phyloP scores from a whole-genome alignment of 768 basidiomycete genomes.

The Panaeolus papilionaceus region DNA sequence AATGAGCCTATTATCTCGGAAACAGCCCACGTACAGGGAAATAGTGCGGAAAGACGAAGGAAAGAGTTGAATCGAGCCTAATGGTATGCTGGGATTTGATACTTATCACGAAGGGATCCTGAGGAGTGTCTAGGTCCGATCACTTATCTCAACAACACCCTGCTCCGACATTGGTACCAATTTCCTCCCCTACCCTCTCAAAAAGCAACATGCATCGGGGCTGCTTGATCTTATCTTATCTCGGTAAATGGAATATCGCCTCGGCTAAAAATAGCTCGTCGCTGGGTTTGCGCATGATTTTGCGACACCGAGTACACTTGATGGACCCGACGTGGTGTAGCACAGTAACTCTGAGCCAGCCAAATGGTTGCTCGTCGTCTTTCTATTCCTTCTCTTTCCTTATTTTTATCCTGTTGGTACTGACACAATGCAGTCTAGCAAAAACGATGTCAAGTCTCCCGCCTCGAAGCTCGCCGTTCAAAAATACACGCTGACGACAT shows the following conservation, averaged over 20 bases:
- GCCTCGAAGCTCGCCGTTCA: background rate
- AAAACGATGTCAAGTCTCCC: background rate
- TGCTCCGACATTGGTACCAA: too few species aligned
- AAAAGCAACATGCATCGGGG: too few species aligned
- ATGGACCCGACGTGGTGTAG: background rate
- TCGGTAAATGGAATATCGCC: background rate
- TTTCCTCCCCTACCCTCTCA: too few species aligned
- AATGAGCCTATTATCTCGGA: too few species aligned
- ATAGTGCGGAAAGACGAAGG: too few species aligned
- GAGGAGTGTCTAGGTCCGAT: too few species aligned
- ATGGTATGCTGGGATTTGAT: too few species aligned
- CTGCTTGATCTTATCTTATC: background rate
- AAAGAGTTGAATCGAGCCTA: too few species aligned
- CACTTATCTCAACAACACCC: too few species aligned
- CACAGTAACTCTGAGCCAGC: background rate
- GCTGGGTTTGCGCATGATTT: background rate
- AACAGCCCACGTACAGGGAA: too few species aligned
- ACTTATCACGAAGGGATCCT: too few species aligned
- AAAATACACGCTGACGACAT: conserved; percentile 33
- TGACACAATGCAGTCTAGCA: background rate
- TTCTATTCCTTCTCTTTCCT: background rate
- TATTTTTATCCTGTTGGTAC: background rate
- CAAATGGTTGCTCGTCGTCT: background rate
- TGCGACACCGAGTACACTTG: background rate
- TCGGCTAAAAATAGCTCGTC: background rate